phyloP scores from a whole-genome alignment of 768 basidiomycete species.

The Plicaturopsis crispa region DNA sequence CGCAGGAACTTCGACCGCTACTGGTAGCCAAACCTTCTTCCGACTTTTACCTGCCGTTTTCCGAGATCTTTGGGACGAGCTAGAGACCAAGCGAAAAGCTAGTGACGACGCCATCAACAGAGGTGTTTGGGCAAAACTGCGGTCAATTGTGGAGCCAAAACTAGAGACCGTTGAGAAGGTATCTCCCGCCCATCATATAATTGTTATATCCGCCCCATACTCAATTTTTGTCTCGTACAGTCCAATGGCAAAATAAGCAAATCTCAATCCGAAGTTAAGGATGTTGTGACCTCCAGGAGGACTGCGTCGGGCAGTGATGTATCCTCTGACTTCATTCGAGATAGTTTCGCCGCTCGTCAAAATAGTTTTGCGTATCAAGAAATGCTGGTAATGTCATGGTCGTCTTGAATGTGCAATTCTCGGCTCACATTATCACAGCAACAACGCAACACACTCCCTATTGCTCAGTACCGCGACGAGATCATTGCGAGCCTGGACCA shows the following conservation, averaged over 20 bases:
- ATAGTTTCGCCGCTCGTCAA: conserved; percentile 55
- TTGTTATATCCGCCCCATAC: too few species aligned
- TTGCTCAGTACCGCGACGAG: conserved; percentile 70
- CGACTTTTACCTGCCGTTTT: conserved; percentile 74
- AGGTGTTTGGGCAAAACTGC: conserved; percentile 61
- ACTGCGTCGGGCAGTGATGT: conserved; percentile 7
- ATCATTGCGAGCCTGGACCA: conserved; percentile 65
- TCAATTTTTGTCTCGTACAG: conserved; percentile 7
- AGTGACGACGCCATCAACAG: conserved; percentile 61
- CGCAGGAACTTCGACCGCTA: conserved; percentile 33
- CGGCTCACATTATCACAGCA: conserved; percentile 29
- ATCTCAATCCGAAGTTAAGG: conserved; percentile 11
- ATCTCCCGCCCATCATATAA: conserved; percentile 8
- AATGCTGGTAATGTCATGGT: conserved; percentile 62
- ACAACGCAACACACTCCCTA: conserved; percentile 77
- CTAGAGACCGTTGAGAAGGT: conserved; percentile 37
- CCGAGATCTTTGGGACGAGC: conserved; percentile 88
- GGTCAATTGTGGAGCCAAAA: conserved; percentile 57
- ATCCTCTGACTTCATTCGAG: conserved; percentile 43
- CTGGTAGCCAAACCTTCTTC: conserved; percentile 57
- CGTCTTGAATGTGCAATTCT: not conserved
- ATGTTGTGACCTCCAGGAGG: conserved; percentile 3
- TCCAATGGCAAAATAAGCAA: conserved; percentile 12
- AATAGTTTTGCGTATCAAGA: conserved; percentile 65
- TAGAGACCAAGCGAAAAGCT: conserved; percentile 57